Base-by-base conservation (phyloP, 2,329 filamentous ascomycete species). In the Zymoseptoria crescenta region DNA sequence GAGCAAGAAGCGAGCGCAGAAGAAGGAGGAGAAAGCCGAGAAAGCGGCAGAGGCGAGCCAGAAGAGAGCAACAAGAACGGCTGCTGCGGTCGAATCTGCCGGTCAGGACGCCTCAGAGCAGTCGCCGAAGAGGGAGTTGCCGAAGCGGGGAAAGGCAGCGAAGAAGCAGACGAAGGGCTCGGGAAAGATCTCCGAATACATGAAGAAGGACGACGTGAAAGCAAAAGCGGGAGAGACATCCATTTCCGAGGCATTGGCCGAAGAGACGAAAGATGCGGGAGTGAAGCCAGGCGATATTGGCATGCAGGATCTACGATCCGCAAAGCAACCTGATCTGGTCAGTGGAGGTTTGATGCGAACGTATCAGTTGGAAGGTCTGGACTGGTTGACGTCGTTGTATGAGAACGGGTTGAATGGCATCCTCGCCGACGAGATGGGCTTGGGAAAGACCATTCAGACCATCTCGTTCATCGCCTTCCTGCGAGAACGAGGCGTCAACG, bases 381-480 rank as follows among this genome's bases (percentile, higher is more conserved):
- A 96, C 0, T 99, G 94, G 94, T 87, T 99, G 79, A 83, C 84
- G 30, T 86, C 83, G 0, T 72, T 88, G 3, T 96, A 88, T 67
- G 91, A 96, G 79, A 94, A 96, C 68, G 92, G 92, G 9, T 83
- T 96, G 73, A 95, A 91, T 65, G 92, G 92, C 1, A 96, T 96
- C 59, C 73, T 96, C 30, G 92, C 92, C 0, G 92, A 96, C 67
- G 92, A 96, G 73, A 96, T 96, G 92, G 92, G 92, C 0, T 75
- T 96, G 4, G 90, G 91, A 4, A 96, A 96, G 77, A 96, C 92
- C 0, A 84, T 96, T 0, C 92, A 96, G 70, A 91, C 91, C 0
- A 96, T 96, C 48, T 87, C 91, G 0, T 81, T 96, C 62, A 86
- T 96, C 48, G 93, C 93, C 0, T 85, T 96, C 61, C 78, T 97